Evolutionary conservation across 768 basidiomycete species (phyloP), one percentile per base, ranked within the genome.

Genomic region (Lactarius trivialis): DNA sequence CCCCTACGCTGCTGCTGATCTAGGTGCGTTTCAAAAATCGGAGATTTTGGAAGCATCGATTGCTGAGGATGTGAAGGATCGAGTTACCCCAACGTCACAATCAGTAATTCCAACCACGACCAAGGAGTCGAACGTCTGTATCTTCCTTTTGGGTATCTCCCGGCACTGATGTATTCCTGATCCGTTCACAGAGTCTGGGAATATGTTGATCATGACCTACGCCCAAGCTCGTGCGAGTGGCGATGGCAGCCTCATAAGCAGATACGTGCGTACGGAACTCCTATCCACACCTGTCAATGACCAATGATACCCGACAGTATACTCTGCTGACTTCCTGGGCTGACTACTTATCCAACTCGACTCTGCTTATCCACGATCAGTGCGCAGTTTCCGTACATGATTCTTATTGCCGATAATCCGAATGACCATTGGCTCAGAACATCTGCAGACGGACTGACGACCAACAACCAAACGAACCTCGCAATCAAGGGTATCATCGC

Each of bases 401-500:
- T 80, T 0, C 21, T 6, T 30, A 19, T 30, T n/a, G 11, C 53
- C 50, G 53, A 63, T 19, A 34, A 60, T 24, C 43, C 56, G 58
- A 51, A 49, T 12, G 48, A 36, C 11, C 41, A 11, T 45, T 37
- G 12, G 17, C 39, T 58, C 49, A 67, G 70, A 33, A n/a, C 28
- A 3, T 55, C 60, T 8, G 60, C 62, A 3, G 65, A 70, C 55
- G 11, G n/a, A 3, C 21, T 48, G 14, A 19, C 55, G 12, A 57
- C 21, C 19, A 77, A 77, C 9, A 86, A 88, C 67, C 84, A 85
- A 67, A 87, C 85, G 11, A 87, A 86, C 68, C 75, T 87, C 24
- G 86, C 85, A 5, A 82, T 87, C 71, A 89, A 88, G 68, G 86
- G 86, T 37, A 85, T 86, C 60, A 73, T 86, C 53, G 85, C 84